Base-by-base conservation (phyloP, 805 yeast genomes). In the Suhomyces prunicola region DNA sequence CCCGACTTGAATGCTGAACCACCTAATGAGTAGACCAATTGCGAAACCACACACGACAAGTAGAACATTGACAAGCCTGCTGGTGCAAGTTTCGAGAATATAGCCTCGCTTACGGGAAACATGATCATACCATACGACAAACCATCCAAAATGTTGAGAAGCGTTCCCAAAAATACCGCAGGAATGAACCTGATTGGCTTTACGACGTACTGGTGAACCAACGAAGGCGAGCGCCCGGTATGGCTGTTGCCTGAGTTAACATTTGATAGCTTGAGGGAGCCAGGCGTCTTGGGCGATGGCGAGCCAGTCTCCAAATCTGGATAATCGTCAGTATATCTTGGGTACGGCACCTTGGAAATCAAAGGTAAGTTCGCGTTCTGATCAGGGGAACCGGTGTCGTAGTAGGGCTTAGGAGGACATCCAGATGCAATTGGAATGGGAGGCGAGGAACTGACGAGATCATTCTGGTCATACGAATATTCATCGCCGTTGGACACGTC, bases 111-210 rank as follows among this genome's bases (percentile, higher is more conserved):
- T 35, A 92, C 80, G 0, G 99, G 99, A 72, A 94, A 94, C 76
- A 94, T 84, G 65, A 94, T 94, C 97, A 94, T 92, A 47, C 99
- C 99, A 67, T 94, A 94, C 0, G 97, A 90, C 47, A 94, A 77
- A 0, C 96, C 99, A 68, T 94, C 99, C 47, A 94, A 78, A 45
- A 94, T 87, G 66, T 94, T 94, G 44, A 94, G 75, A 45, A 94
- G 71, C 0, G 90, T 75, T 1, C 99, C 99, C 42, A 94, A 71
- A 40, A 91, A 80, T 4, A 92, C 97, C 0, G 96, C 86, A 0
- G 99, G 98, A 2, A 84, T 50, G 61, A 79, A 83, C 9, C 70
- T 57, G 3, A 78, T 56, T 1, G 87, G 85, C 53, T 68, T 71
- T 0, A 68, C 15, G 13, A 52, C 15, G 23, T 13, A 52, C 26